Conservation (phyloP, 768 basidiomycete genomes). For the Lactifluus pinguis region DNA sequence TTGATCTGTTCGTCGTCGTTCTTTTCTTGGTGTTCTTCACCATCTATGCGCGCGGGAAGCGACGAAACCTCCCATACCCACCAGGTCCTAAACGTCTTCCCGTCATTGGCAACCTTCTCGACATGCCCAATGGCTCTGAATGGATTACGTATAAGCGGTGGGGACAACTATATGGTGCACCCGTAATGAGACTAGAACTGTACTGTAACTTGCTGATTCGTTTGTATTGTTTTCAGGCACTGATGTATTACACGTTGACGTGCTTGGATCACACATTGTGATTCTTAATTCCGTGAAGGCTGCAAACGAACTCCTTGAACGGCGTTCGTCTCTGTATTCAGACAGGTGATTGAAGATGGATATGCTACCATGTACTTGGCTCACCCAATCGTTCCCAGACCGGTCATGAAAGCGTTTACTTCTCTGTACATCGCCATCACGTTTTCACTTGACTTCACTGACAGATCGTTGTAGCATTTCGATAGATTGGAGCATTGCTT, state of each 20-base stretch:
- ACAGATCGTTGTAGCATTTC: conserved; percentile 29
- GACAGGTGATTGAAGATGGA: background rate
- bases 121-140: conserved; percentile 15
- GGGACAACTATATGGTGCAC: conserved; percentile 16
- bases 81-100: conserved; percentile 18
- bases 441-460: background rate
- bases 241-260: conserved; percentile 20
- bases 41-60: background rate
- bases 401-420: background rate
- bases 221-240: conserved; percentile 1
- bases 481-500: conserved; percentile 32
- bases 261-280: conserved; percentile 18
- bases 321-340: conserved; percentile 20
- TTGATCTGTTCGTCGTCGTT: background rate
- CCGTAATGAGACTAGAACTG: background rate
- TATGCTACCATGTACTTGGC: background rate
- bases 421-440: background rate
- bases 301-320: conserved; percentile 24
- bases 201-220: background rate
- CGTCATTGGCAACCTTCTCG: conserved; percentile 19
- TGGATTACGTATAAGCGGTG: conserved; percentile 18
- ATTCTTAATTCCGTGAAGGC: conserved; percentile 21
- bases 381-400: background rate
- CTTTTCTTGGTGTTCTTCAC: background rate
- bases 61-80: background rate